Conservation (phyloP, 352 stramenopile genomes). For the Pythium grandisporangium region DNA sequence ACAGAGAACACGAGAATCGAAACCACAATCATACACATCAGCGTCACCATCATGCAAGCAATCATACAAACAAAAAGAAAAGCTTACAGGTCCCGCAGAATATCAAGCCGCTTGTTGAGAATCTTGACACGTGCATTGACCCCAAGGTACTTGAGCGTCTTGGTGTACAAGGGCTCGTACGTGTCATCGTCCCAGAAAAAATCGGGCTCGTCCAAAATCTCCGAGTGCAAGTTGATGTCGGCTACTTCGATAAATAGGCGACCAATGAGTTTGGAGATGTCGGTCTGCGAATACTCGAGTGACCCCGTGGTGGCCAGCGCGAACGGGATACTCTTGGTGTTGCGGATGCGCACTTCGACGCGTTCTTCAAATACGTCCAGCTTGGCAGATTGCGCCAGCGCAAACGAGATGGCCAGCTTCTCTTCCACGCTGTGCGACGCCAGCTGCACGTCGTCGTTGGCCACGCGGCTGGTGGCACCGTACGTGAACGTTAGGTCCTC, state of each 20-base stretch:
- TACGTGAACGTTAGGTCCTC: conserved; percentile 66
- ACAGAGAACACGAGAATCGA: too few relatives aligned
- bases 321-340: conserved; percentile 81
- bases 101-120: conserved; percentile 91
- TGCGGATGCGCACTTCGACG: conserved; percentile 76
- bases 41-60: too few relatives aligned
- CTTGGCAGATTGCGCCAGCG: conserved; percentile 88
- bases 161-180: conserved; percentile 88
- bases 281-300: conserved; percentile 81
- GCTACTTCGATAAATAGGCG: conserved; percentile 83
- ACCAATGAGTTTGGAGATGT: conserved; percentile 90
- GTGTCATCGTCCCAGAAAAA: conserved; percentile 90
- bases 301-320: conserved; percentile 79
- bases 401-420: conserved; percentile 88
- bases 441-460: conserved; percentile 79
- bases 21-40: too few relatives aligned
- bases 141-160: conserved; percentile 88
- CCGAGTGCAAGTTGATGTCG: conserved; percentile 91
- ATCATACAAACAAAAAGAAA: too few relatives aligned
- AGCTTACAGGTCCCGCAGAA: conserved; percentile 86
- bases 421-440: conserved; percentile 61
- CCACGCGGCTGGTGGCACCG: conserved; percentile 32
- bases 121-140: conserved; percentile 87
- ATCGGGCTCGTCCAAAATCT: conserved; percentile 90
- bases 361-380: conserved; percentile 89